These are phyloP conservation scores for Prunus kanzakura DNA, from an alignment of 306 rosid species.

Conservation along the genomic window DNA sequence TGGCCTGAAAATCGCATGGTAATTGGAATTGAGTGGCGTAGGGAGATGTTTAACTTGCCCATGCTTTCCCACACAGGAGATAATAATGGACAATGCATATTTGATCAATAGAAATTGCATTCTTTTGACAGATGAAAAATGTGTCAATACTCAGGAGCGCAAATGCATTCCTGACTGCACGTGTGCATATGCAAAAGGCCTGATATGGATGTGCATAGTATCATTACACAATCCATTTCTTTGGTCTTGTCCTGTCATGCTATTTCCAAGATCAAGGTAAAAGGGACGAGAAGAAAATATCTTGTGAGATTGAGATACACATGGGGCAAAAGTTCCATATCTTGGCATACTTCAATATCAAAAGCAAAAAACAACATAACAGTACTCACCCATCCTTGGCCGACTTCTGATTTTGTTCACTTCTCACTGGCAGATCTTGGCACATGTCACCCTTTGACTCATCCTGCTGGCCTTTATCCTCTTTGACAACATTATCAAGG, in stretches of 20 bases:
- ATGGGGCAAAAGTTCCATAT: neutral
- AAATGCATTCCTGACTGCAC: neutral
- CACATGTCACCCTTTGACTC: slow-evolving; percentile 21
- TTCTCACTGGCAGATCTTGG: slow-evolving; percentile 22
- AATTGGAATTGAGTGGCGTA: neutral
- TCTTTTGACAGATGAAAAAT: neutral
- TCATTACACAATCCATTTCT: neutral
- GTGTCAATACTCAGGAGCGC: neutral
- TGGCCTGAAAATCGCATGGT: neutral
- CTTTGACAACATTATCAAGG: slow-evolving; percentile 19
- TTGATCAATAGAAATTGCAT: neutral
- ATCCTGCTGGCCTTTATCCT: slow-evolving; percentile 25
- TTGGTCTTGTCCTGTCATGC: neutral
- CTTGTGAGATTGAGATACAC: neutral
- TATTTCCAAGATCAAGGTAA: neutral
- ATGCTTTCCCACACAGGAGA: neutral
- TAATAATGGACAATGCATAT: neutral
- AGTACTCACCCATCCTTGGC: slow-evolving; percentile 44
- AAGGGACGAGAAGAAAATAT: neutral
- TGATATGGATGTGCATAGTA: neutral
- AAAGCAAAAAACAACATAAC: neutral
- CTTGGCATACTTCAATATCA: neutral
- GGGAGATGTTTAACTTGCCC: neutral
- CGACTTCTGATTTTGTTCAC: slow-evolving; percentile 33
- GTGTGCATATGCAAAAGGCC: neutral